These are phyloP conservation scores for Blastomyces gilchristii DNA, from an alignment of 2,329 filamentous ascomycete species.

Conservation along the genomic window DNA sequence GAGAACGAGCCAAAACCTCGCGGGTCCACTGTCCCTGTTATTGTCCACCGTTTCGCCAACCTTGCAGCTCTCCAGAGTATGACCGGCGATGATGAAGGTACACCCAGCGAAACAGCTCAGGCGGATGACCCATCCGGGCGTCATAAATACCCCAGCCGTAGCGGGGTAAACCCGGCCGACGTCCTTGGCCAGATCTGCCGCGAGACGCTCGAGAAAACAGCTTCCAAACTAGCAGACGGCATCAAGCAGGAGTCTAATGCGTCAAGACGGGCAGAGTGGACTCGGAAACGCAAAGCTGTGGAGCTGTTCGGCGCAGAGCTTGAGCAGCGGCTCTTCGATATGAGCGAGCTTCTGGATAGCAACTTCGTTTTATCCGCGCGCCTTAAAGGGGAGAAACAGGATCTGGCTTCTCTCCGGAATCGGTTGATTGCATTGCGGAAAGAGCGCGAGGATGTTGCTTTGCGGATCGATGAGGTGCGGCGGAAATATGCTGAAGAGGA, in stretches of 20 bases:
- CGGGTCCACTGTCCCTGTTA: constrained; percentile 32
- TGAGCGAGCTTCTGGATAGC: constrained; percentile 44
- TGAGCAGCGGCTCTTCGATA: constrained; percentile 40
- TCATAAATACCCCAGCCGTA: constrained; percentile 25
- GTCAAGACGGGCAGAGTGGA: constrained; percentile 32
- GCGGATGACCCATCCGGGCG: constrained; percentile 25
- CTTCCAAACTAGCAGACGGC: constrained; percentile 33
- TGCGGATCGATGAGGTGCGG: constrained; percentile 42
- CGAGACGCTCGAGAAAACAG: constrained; percentile 40
- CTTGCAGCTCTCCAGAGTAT: constrained; percentile 23
- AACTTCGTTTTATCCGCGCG: constrained; percentile 39
- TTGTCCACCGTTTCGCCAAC: constrained; percentile 33
- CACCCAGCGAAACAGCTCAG: constrained; percentile 21
- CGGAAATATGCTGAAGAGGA: constrained; percentile 33
- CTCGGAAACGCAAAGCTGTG: constrained; percentile 39
- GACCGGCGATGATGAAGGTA: constrained; percentile 16
- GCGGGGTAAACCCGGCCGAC: constrained; percentile 43
- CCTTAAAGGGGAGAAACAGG: constrained; percentile 36
- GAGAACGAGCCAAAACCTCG: constrained; percentile 13
- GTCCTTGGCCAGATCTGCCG: constrained; percentile 43
- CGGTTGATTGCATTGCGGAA: constrained; percentile 40
- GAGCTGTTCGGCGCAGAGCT: constrained; percentile 41
- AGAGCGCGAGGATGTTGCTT: constrained; percentile 40
- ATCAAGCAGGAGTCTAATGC: constrained; percentile 33
- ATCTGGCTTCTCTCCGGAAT: constrained; percentile 37